phyloP scores from a whole-genome alignment of 257 asterid species.

The Fraxinus anomala region DNA sequence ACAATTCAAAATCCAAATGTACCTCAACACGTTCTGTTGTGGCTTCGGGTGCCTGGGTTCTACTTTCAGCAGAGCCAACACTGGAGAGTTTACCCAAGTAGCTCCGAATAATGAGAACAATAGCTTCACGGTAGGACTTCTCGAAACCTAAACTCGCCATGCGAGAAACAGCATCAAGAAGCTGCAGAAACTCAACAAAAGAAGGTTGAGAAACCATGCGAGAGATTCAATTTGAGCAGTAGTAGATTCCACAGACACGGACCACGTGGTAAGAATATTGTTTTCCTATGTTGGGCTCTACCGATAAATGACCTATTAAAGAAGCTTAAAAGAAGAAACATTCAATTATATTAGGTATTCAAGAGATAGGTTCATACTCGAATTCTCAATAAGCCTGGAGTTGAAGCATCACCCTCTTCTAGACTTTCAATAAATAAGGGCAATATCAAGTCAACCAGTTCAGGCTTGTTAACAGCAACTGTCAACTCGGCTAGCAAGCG shows the following conservation, averaged over 20 bases:
- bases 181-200: constrained; percentile 86
- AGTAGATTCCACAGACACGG: background rate
- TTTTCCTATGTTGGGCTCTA: constrained; percentile 17
- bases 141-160: constrained; percentile 97
- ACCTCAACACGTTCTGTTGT: constrained; percentile 98
- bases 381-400: constrained; percentile 84
- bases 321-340: constrained; percentile 23
- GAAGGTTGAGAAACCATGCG: constrained; percentile 50
- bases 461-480: constrained; percentile 75
- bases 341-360: constrained; percentile 17
- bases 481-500: constrained; percentile 82
- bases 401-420: constrained; percentile 98
- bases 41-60: constrained; percentile 78
- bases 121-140: constrained; percentile 95
- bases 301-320: constrained; percentile 10
- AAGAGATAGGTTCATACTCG: constrained; percentile 56
- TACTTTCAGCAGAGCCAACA: constrained; percentile 90
- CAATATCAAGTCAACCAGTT: constrained; percentile 92
- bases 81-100: constrained; percentile 82
- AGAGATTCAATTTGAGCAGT: constrained; percentile 21
- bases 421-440: constrained; percentile 91
- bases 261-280: background rate
- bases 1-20: constrained; percentile 26
- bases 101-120: constrained; percentile 89
- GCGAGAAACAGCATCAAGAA: constrained; percentile 99